Percentiles rank a stretch among this genome's conserved stretches.
phyloP scores from a whole-genome alignment of 2,329 filamentous ascomycete genomes.

The Beauveria rudraprayagi region DNA sequence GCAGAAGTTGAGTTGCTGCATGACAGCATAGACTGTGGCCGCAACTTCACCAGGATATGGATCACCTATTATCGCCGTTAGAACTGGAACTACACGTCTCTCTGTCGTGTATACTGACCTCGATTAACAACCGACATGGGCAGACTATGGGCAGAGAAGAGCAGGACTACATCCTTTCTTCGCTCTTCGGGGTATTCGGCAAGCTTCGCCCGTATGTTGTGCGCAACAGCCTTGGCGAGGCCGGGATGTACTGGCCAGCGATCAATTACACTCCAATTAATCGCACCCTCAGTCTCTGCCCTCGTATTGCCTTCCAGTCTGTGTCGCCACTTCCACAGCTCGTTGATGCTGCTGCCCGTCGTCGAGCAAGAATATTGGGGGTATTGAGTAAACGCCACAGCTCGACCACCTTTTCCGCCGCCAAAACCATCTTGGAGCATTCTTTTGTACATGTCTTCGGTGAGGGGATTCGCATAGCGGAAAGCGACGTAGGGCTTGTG shows the following conservation, averaged over 20 bases:
- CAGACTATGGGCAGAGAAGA: constrained; percentile 93
- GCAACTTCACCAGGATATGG: constrained; percentile 93
- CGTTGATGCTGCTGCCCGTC: constrained; percentile 90
- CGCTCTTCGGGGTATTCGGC: constrained; percentile 75
- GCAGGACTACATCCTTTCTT: constrained; percentile 70
- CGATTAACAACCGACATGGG: constrained; percentile 97
- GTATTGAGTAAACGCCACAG: constrained; percentile 96
- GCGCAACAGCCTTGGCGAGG: constrained; percentile 83
- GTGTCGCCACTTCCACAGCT: constrained; percentile 95
- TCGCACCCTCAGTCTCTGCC: constrained; percentile 54
- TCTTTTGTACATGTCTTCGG: constrained; percentile 83
- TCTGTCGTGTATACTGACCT: constrained; percentile 37
- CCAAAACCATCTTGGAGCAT: constrained; percentile 86
- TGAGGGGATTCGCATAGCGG: constrained; percentile 86
- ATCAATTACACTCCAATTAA: constrained; percentile 96
- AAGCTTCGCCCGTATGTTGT: constrained; percentile 82
- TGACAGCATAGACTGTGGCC: constrained; percentile 94
- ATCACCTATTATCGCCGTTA: constrained; percentile 54
- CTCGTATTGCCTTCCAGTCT: constrained; percentile 70
- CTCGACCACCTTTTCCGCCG: constrained; percentile 78
- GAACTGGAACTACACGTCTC: background rate
- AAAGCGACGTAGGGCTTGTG: constrained; percentile 98
- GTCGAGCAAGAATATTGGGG: constrained; percentile 98
- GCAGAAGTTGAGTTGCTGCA: constrained; percentile 77
- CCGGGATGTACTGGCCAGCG: constrained; percentile 91